Base-by-base conservation (phyloP, 208 protist species). In the Trichomonas tenax region DNA sequence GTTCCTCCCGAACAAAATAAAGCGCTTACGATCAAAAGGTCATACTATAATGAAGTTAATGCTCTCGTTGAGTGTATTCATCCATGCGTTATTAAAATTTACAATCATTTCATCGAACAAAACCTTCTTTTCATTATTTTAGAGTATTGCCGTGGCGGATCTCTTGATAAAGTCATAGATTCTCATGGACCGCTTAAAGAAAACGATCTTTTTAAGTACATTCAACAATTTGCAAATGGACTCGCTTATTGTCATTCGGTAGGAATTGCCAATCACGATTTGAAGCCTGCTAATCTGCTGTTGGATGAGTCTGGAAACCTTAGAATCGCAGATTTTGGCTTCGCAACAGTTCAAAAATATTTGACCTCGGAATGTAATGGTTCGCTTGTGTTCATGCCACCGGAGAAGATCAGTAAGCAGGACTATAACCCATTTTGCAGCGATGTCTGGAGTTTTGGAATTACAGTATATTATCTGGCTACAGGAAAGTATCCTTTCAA, bases 371-470 rank as follows among this genome's bases (percentile, higher is more conserved):
- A 84, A 36, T 84, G 34, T 41, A 40, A 17, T 34, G 81, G 81
- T 6, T 84, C 81, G 6, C 81, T 84, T 6, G 81, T n/a, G n/a
- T 84, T 44, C 81, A 84, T 84, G 81, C 21, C 81, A 36, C 81
- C 81, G 41, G 81, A 84, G 34, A 36, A 44, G 10, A 40, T 41
- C 0, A 36, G 26, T 17, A 84, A 84, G 34, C 34, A 84, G 3
- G 34, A 84, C 3, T 84, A 44, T n/a, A 84, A 40, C n/a, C 81
- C 81, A 84, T 44, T 84, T 36, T 36, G 6, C 10, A 40, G 88
- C 41, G 97, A 98, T 96, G 89, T 98, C 23, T 98, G 97, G 97
- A 96, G 97, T 36, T 93, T 97, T 36, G 97, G 97, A n/a, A 97
- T 98, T 49, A 97, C 96, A 3, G 96, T 97, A 1, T 97, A 97